Conservation (phyloP, 768 basidiomycete genomes). For the Leucosporidium yakuticum region DNA sequence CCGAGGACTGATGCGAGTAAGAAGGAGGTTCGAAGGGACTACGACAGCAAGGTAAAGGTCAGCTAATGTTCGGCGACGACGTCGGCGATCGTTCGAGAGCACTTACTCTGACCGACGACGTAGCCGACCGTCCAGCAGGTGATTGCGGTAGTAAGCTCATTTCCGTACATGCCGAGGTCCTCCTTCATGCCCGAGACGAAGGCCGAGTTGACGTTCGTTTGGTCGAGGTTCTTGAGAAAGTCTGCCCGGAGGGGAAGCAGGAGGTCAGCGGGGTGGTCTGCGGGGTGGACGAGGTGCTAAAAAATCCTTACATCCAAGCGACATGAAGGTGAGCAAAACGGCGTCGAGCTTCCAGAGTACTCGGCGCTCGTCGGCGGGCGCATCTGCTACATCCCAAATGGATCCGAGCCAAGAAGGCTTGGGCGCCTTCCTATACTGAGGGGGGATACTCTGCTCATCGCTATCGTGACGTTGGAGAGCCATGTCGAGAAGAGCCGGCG, state of each 20-base stretch:
- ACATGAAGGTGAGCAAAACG: not conserved
- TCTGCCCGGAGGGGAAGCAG: not conserved
- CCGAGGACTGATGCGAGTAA: not conserved
- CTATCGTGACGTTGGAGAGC: not conserved
- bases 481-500: not conserved
- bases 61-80: too few relatives aligned
- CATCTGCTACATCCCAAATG: not conserved
- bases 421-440: not conserved
- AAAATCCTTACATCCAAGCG: too few relatives aligned
- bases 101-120: not conserved
- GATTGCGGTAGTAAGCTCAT: conserved; percentile 48
- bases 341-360: not conserved
- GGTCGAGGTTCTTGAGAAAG: conserved; percentile 10
- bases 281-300: too few relatives aligned
- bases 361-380: not conserved
- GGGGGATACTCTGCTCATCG: too few relatives aligned
- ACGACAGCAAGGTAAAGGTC: not conserved
- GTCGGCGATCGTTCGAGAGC: not conserved
- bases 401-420: not conserved
- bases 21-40: not conserved
- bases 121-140: not conserved
- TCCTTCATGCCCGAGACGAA: conserved; percentile 74
- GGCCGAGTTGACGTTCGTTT: conserved; percentile 42
- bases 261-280: too few relatives aligned
- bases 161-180: conserved; percentile 61